A percentile compares a stretch with the other conserved stretches of the same genome.
These are phyloP conservation scores for Debaryomyces maramus DNA, from an alignment of 805 yeast species.

Conservation along the genomic window DNA sequence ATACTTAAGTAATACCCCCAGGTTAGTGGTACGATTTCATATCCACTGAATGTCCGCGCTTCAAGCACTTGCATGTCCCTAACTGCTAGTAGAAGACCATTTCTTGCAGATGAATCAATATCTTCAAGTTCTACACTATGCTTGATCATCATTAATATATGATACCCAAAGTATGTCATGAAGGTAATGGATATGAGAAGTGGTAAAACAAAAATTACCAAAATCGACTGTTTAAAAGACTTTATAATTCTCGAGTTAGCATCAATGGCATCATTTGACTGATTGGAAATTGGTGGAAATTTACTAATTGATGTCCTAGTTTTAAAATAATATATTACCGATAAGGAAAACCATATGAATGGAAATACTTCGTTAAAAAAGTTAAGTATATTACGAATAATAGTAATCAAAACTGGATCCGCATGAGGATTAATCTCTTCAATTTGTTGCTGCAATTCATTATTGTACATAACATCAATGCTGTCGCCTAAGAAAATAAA, in stretches of 20 bases:
- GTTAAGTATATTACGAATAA: not conserved
- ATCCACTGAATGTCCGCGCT: not conserved
- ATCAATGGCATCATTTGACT: slow-evolving; percentile 11
- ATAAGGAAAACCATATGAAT: slow-evolving; percentile 14
- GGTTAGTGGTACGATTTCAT: not conserved
- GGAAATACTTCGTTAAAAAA: slow-evolving; percentile 5
- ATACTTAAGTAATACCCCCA: slow-evolving; percentile 13
- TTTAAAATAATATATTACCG: slow-evolving; percentile 21
- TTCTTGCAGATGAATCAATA: not conserved
- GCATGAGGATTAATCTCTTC: not conserved
- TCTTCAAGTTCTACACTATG: too few relatives aligned
- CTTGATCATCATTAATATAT: too few relatives aligned
- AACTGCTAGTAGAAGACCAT: not conserved
- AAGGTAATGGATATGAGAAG: slow-evolving; percentile 7
- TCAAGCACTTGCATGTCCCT: not conserved
- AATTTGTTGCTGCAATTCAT: not conserved
- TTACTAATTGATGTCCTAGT: slow-evolving; percentile 26
- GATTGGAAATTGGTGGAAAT: slow-evolving; percentile 26
- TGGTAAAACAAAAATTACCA: slow-evolving; percentile 29
- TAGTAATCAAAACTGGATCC: not conserved
- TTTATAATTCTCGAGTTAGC: slow-evolving; percentile 12
- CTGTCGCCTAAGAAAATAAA: not conserved
- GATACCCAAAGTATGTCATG: too few relatives aligned
- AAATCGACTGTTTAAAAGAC: slow-evolving; percentile 28
- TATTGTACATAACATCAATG: not conserved